Conservation (phyloP, 306 rosid genomes). For the Vigna mungo region DNA sequence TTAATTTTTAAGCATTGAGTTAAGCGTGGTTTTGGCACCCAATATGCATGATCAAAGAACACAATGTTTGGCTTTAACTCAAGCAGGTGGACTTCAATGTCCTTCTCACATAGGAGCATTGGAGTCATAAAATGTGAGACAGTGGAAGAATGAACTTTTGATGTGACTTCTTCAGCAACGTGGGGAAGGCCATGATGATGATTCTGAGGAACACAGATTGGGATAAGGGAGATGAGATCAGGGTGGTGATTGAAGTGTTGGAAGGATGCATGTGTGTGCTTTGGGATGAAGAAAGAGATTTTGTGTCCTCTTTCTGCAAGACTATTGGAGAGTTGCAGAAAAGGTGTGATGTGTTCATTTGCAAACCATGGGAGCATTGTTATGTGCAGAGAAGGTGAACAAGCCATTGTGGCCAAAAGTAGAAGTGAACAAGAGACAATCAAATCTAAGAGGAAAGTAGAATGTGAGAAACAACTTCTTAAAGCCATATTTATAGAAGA, state of each 20-base stretch:
- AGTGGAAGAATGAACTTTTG: not conserved
- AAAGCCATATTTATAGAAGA: not conserved
- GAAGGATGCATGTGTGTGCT: not conserved
- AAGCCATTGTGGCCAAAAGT: not conserved
- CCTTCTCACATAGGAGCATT: not conserved
- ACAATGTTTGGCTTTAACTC: constrained; percentile 3
- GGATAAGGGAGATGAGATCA: not conserved
- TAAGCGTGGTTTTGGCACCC: not conserved
- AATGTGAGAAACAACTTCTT: not conserved
- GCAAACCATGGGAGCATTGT: constrained; percentile 7
- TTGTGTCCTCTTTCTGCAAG: not conserved
- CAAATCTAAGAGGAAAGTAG: not conserved
- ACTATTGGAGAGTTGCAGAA: constrained; percentile 5
- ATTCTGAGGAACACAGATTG: not conserved
- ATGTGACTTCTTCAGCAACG: not conserved
- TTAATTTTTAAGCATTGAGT: not conserved
- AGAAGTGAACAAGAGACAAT: not conserved
- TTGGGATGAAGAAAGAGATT: constrained; percentile 24
- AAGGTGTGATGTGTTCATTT: not conserved
- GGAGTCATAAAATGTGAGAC: not conserved
- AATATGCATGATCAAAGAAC: constrained; percentile 10
- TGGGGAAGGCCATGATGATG: not conserved
- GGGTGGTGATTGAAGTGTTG: constrained; percentile 18
- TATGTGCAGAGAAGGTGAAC: constrained; percentile 27
- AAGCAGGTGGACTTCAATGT: constrained; percentile 22